Evolutionary conservation across 116 monocot species (phyloP).

Genomic region (Phalaenopsis hybrid): DNA sequence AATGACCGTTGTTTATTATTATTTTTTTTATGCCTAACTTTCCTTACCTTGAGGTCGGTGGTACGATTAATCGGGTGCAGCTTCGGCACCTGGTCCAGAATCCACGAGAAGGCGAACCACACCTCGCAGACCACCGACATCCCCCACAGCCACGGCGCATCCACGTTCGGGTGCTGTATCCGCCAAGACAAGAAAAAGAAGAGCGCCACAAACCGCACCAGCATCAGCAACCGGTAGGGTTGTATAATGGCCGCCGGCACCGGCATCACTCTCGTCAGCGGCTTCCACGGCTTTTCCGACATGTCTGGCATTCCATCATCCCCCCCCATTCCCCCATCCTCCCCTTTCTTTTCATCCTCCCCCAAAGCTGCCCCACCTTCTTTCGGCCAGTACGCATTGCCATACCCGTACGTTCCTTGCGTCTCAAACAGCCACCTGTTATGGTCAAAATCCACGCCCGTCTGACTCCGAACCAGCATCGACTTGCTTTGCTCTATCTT

Average conservation of each 20-base stretch:
- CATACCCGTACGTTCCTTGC: conserved; percentile 91
- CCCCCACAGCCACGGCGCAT: conserved; percentile 41
- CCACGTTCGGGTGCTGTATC: conserved; percentile 27
- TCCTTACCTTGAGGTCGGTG: conserved; percentile 23
- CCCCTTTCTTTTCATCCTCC: neutral
- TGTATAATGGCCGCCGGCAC: conserved; percentile 12
- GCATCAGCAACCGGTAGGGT: conserved; percentile 23
- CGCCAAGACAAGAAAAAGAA: conserved; percentile 38
- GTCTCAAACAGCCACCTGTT: conserved; percentile 94
- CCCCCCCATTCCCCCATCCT: neutral
- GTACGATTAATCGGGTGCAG: conserved; percentile 32
- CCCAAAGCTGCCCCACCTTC: neutral
- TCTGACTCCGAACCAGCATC: conserved; percentile 32
- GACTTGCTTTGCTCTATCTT: conserved; percentile 51
- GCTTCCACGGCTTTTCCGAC: conserved; percentile 21
- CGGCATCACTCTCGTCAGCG: conserved; percentile 9
- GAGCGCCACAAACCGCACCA: conserved; percentile 24
- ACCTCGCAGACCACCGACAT: conserved; percentile 48
- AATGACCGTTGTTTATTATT: too few relatives aligned
- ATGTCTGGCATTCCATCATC: conserved; percentile 11
- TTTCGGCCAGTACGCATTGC: conserved; percentile 74
- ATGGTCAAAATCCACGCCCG: conserved; percentile 59
- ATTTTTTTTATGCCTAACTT: too few relatives aligned
- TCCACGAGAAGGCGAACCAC: conserved; percentile 53
- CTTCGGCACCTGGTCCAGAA: conserved; percentile 39